Base-by-base conservation (phyloP, 805 yeast species). In the Lipomyces anomalus region DNA sequence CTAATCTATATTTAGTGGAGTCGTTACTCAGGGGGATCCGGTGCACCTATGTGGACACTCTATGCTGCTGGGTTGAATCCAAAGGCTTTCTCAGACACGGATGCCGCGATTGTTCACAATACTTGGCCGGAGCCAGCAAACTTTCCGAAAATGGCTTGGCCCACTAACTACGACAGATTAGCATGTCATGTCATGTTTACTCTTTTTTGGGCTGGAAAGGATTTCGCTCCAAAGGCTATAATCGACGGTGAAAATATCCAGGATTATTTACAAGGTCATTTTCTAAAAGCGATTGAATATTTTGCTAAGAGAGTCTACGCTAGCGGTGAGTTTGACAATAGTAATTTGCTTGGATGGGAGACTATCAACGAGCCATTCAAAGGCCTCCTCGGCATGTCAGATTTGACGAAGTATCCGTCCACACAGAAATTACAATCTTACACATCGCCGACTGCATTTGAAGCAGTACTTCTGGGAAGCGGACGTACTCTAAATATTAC, bases 41-140 rank as follows among this genome's bases (percentile, higher is more conserved):
- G 97, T 17, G 95, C 96, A 3, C 97, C 97, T 1, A 58, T 85
- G 58, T 89, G 97, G 97, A 88, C 97, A 0, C 62, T 88, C 3
- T 80, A 84, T 59, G 89, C 92, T 21, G 95, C 90, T 1, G 96
- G 96, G 1, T 66, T 89, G 39, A 77, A 89, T 45, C 95, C 95
- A 0, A 68, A 62, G n/a, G 64, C 75, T n/a, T 85, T 92, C 57
- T 64, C 73, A 1, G 70, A 55, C 1, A 84, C 92, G 3, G 85
- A 83, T 48, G 95, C 95, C 1, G 90, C 96, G 0, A 63, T 85
- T 28, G 61, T 87, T 18, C 95, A 89, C 61, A 80, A 83, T 56
- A 61, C 67, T 16, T 71, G 69, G 60, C 64, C 69, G 1, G 63
- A 70, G 37, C 76, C 78, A 5, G 56, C 56, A 16, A 43, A 62